These are phyloP conservation scores for Xylaria nigripes DNA, from an alignment of 495 filamentous ascomycete species.

Conservation along the genomic window DNA sequence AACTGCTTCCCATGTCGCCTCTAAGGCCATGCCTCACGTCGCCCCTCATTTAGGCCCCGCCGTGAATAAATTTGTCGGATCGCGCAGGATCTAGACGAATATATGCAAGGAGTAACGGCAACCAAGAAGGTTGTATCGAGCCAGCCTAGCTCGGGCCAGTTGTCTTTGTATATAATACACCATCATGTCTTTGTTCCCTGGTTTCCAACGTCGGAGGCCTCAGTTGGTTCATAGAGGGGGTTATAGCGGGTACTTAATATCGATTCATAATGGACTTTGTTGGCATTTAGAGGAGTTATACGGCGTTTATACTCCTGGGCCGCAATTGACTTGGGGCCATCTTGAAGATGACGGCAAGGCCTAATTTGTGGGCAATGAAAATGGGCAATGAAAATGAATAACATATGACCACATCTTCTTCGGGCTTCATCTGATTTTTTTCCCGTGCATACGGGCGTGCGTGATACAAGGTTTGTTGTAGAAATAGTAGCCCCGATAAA, in stretches of 20 bases:
- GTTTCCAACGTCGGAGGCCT: background rate
- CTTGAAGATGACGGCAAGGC: background rate
- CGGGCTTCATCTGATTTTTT: no score
- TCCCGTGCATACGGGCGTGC: no score
- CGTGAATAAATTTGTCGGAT: background rate
- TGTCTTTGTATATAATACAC: background rate
- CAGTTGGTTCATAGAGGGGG: background rate
- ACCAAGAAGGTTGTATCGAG: background rate
- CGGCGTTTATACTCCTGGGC: background rate
- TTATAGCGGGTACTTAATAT: background rate
- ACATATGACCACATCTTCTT: background rate
- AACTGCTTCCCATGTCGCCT: background rate
- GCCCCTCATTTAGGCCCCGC: background rate
- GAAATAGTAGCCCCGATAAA: background rate
- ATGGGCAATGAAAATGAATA: background rate
- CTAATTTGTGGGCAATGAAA: background rate
- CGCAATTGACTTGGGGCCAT: background rate
- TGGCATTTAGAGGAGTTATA: background rate
- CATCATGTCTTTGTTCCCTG: background rate
- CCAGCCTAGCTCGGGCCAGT: background rate
- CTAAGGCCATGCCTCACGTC: background rate
- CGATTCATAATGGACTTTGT: background rate
- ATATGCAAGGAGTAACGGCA: background rate
- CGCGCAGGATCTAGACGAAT: background rate
- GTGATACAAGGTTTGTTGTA: background rate